Base-by-base conservation (phyloP, 1,139 yeast genomes). In the Yamadazyma trypodendri region DNA sequence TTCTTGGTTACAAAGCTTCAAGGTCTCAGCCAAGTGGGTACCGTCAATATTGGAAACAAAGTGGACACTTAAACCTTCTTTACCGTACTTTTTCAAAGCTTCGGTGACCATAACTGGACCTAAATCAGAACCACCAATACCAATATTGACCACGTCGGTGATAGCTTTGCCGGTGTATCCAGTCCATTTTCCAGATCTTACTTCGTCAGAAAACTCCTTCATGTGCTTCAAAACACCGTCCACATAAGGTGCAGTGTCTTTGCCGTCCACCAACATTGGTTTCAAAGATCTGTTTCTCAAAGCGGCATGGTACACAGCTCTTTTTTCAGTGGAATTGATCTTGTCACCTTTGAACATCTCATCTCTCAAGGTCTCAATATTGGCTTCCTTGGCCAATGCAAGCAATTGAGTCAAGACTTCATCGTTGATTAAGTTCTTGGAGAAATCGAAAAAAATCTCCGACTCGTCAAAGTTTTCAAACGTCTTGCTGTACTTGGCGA, bases 101-200 rank as follows among this genome's bases (percentile, higher is more conserved):
- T 92, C 97, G 43, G 97, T 89, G 52, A 92, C 97, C 98, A 92
- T 92, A 40, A 92, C 97, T 36, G 98, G 98, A 55, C 98, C 98
- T 57, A 92, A 78, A 65, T 92, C 98, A 22, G 97, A 89, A 52
- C 98, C 98, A 60, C 98, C 98, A 61, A 92, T 92, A 68, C 98
- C 98, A 57, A 92, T 87, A 76, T 92, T 92, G 58, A 92, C 97
- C 43, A 92, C 82, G 59, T 89, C 95, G 53, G 94, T 85, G 65
- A 92, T 92, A 53, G 75, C 69, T 77, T 89, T 89, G 53, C 97
- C 97, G 50, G 97, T 82, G 77, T 86, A 92, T 62, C 98, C 98
- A 56, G 81, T 88, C 97, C 97, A 90, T 50, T 72, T 76, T 54
- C 98, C 98, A 32, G 92, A 81, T 65, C 98, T 84, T 45, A 92